Base-by-base conservation (phyloP, 2,329 filamentous ascomycete species). In the Sclerotinia borealis region DNA sequence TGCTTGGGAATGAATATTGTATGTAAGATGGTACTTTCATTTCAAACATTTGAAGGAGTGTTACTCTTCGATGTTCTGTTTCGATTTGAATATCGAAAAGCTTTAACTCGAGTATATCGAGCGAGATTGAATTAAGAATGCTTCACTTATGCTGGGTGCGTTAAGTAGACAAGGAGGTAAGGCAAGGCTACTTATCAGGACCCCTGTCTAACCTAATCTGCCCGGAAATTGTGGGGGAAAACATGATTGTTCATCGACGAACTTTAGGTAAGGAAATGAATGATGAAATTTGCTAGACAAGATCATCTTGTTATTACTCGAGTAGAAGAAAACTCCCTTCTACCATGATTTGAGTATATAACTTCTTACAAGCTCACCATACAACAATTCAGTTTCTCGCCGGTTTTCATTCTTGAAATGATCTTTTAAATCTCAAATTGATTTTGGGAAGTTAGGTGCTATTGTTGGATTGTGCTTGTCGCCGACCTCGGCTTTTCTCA, bases 161-260 rank as follows among this genome's bases (percentile, higher is more conserved):
- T 19, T 25, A 15, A 22, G 15, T 25, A 6, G 25, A 6, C n/a
- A 47, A 39, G n/a, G 43, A 15, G 17, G 4, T 13, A 17, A 19
- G 27, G 27, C 47, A n/a, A 37, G 29, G 25, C 11, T 31, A 43
- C 48, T 54, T 43, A 27, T 61, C 49, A 9, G 29, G 4, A 45
- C 49, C 49, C 59, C 27, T 54, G 59, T 61, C 25, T 54, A 54
- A 37, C 22, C 25, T 27, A 34, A 41, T 31, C 45, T 41, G 19
- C 58, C 25, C 59, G 49, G 49, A 55, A 47, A 37, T n/a, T 61
- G 49, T 61, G 59, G 59, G 47, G 29, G 50, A 48, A 48, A 61
- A 47, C 49, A 37, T 47, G 45, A 55, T 45, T 45, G 15, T 61
- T 36, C 37, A 34, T 31, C 36, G 34, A 25, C 34, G n/a, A 25